These are phyloP conservation scores for Arthrobotrys iridis DNA, from an alignment of 2,329 filamentous ascomycete species.

Conservation along the genomic window DNA sequence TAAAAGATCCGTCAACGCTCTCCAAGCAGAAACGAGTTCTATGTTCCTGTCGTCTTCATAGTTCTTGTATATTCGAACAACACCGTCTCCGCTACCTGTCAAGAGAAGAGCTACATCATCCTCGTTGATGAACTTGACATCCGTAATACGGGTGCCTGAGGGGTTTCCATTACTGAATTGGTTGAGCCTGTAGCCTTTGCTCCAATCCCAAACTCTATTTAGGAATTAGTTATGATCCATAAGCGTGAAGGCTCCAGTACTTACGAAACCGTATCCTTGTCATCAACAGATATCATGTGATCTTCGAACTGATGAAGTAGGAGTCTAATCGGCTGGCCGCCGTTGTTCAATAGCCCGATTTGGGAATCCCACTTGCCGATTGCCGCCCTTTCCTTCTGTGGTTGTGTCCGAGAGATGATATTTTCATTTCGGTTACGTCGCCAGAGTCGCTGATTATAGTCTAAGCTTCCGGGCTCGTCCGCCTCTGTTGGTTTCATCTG, in stretches of 20 bases:
- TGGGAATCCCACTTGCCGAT: slow-evolving; percentile 87
- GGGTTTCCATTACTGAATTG: slow-evolving; percentile 96
- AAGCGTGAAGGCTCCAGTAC: slow-evolving; percentile 53
- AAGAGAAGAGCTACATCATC: slow-evolving; percentile 95
- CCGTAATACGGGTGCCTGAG: slow-evolving; percentile 86
- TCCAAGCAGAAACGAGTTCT: slow-evolving; percentile 88
- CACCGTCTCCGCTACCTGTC: slow-evolving; percentile 93
- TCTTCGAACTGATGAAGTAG: slow-evolving; percentile 98
- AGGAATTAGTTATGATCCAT: slow-evolving; percentile 7
- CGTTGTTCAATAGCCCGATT: slow-evolving; percentile 84
- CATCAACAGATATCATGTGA: slow-evolving; percentile 91
- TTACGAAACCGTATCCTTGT: slow-evolving; percentile 81
- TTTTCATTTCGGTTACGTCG: slow-evolving; percentile 89
- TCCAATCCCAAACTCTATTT: slow-evolving; percentile 87
- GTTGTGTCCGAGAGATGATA: slow-evolving; percentile 91
- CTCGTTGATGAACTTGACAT: slow-evolving; percentile 97
- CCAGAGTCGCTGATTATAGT: slow-evolving; percentile 97
- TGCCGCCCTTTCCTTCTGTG: slow-evolving; percentile 86
- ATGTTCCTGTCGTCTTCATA: slow-evolving; percentile 82
- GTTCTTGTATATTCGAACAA: slow-evolving; percentile 90
- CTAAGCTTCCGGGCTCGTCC: slow-evolving; percentile 92
- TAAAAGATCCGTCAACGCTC: slow-evolving; percentile 90
- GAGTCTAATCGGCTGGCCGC: slow-evolving; percentile 88
- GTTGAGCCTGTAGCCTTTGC: slow-evolving; percentile 76
- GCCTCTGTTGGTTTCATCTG: slow-evolving; percentile 98